Evolutionary conservation across 2,329 filamentous ascomycete genomes (phyloP), one percentile per base, ranked within the genome.

Genomic region (Malbranchea cinnamomea): DNA sequence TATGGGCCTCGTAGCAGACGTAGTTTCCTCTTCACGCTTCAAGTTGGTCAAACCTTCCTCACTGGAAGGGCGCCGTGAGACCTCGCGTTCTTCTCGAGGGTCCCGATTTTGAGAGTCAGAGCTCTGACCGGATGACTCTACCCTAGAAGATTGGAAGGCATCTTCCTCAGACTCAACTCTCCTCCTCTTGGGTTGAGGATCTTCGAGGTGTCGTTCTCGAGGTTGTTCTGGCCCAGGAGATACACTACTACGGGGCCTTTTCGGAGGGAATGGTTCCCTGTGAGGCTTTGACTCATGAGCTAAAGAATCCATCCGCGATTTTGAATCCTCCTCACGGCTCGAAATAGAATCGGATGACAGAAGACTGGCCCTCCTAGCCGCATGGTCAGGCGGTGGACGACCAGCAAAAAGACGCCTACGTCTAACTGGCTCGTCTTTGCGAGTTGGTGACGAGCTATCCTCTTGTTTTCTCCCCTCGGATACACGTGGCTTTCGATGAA

Each of bases 121-220:
- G n/a, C n/a, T n/a, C n/a, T n/a, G n/a, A n/a, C n/a, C n/a, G n/a
- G n/a, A n/a, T n/a, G n/a, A n/a, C n/a, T n/a, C 17, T 24, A 23
- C 28, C 11, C 21, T 12, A 5, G 24, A 21, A 9, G 28, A n/a
- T n/a, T 16, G 51, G 4, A 47, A 40, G 9, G 41, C 24, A 18
- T 44, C 54, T 25, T 56, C 58, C 23, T 60, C 58, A 2, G 52
- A 46, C 8, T 52, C 40, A 21, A 60, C 47, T 5, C 55, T 56
- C 28, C 56, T 46, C 35, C 56, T 56, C 43, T 62, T 62, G 41
- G 56, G 58, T 9, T 53, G 49, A n/a, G 41, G 29, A 11, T 53
- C 51, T 8, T 50, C 47, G 19, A 36, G 37, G 19, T 56, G 49
- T n/a, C 41, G 37, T 15, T 43, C 51, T 23, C 48, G 49, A 7